Base-by-base conservation (phyloP, 1,284 basidiomycete genomes). In the Takashimella koratensis region DNA sequence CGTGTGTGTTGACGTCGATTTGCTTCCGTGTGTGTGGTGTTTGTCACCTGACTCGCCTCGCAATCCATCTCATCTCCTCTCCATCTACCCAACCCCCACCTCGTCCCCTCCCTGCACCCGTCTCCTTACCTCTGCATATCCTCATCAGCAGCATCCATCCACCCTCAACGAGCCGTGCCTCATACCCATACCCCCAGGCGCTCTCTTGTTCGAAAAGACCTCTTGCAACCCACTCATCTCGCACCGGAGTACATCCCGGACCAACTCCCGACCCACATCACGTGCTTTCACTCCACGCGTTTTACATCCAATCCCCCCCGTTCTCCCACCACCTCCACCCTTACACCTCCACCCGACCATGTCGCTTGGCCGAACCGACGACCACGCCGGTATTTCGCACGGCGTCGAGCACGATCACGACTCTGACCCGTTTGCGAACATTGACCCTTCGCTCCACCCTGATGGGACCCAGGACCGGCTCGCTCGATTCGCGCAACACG, bases 401-500 rank as follows among this genome's bases (percentile, higher is more conserved):
- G 30, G 30, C 30, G 30, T 36, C 30, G 30, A 36, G 10, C 30
- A 36, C 30, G 30, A 36, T 36, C 30, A 36, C 30, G 30, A 36
- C 8, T 36, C 51, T 13, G 45, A 59, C 36, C 53, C 51, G 13
- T 61, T 62, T 45, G 55, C 54, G 2, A 56, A 50, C 43, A 51
- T 65, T 21, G 62, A 65, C 45, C 62, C 64, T 1, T n/a, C 49
- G 12, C 54, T 63, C 12, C 61, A 63, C 47, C 53, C 46, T 8
- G 51, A 47, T 13, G 57, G 58, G 19, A 51, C 60, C 22, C 46
- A 51, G 41, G 62, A 62, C 43, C 64, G 60, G 6, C 54, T 66
- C 4, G 54, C 53, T 13, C 46, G 54, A 24, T 65, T 66, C 43
- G 65, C 62, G 16, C 58, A 64, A 47, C 65, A 66, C 44, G 59